Conservation (phyloP, 108 stramenopile genomes). For the Conticribra weissflogii region DNA sequence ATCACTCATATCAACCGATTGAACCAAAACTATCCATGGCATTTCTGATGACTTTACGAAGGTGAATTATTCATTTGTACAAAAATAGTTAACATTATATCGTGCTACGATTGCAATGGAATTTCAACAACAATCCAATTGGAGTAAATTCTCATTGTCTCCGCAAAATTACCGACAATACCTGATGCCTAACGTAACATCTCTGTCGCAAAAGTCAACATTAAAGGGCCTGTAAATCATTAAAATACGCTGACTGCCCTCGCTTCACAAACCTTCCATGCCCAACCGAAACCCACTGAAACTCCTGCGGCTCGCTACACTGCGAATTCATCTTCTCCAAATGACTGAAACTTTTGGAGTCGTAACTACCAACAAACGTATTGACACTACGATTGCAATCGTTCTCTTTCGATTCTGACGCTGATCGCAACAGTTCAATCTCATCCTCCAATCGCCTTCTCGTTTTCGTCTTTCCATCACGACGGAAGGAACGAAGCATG, state of each 20-base stretch:
- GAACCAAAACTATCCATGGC: too few relatives aligned
- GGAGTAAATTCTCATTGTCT: neutral
- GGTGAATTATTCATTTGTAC: too few relatives aligned
- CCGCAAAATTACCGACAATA: too few relatives aligned
- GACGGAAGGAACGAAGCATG: constrained; percentile 17
- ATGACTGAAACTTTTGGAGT: neutral
- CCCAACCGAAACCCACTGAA: constrained; percentile 26
- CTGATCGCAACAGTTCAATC: too few relatives aligned
- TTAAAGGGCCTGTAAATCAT: neutral
- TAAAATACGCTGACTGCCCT: neutral
- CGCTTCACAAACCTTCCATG: constrained; percentile 36
- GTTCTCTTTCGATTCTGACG: constrained; percentile 13
- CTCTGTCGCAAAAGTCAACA: too few relatives aligned
- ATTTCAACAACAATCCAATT: too few relatives aligned
- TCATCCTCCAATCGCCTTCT: too few relatives aligned
- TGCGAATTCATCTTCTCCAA: neutral
- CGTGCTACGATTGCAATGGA: too few relatives aligned
- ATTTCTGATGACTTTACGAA: too few relatives aligned
- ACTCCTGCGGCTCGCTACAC: constrained; percentile 6
- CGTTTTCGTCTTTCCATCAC: constrained; percentile 26
- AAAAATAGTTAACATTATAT: too few relatives aligned
- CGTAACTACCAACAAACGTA: constrained; percentile 11
- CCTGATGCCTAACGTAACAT: too few relatives aligned
- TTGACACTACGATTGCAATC: neutral
- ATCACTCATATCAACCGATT: too few relatives aligned